Conservation (phyloP, 768 basidiomycete genomes). For the Mycena indigotica region DNA sequence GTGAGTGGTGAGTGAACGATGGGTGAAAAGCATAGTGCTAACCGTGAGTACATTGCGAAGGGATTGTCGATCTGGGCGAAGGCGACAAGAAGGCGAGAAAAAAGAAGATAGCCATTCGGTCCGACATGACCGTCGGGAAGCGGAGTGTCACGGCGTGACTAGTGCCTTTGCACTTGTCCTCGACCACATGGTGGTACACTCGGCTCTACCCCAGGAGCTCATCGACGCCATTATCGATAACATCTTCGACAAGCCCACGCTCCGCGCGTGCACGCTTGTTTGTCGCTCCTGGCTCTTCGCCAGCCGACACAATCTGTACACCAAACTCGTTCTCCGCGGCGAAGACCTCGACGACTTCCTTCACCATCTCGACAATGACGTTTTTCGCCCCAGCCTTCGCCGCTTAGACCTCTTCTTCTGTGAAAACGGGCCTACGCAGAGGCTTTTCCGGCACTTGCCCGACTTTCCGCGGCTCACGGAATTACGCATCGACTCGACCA, state of each 20-base stretch:
- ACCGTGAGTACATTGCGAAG: too few species aligned
- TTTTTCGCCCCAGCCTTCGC: background rate
- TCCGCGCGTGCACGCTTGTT: slow-evolving; percentile 9
- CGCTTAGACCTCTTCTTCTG: background rate
- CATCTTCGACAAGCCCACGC: background rate
- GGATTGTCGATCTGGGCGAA: too few species aligned
- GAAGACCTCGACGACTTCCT: background rate
- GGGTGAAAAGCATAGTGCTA: too few species aligned
- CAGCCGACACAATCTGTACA: slow-evolving; percentile 3
- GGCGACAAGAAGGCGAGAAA: too few species aligned
- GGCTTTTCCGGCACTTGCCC: background rate
- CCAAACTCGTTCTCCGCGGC: background rate
- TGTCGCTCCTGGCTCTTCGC: slow-evolving; percentile 8
- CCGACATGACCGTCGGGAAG: too few species aligned
- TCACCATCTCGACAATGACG: background rate
- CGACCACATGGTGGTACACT: background rate
- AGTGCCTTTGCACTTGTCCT: too few species aligned
- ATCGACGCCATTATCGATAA: slow-evolving; percentile 5
- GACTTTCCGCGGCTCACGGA: background rate
- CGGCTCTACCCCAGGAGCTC: slow-evolving; percentile 8
- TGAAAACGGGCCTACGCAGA: background rate
- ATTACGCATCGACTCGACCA: background rate
- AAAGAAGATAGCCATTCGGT: too few species aligned
- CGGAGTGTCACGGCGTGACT: too few species aligned
- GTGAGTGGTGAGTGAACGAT: too few species aligned